These are phyloP conservation scores for Leptographium lundbergii DNA, from an alignment of 2,329 filamentous ascomycete species.

Conservation along the genomic window DNA sequence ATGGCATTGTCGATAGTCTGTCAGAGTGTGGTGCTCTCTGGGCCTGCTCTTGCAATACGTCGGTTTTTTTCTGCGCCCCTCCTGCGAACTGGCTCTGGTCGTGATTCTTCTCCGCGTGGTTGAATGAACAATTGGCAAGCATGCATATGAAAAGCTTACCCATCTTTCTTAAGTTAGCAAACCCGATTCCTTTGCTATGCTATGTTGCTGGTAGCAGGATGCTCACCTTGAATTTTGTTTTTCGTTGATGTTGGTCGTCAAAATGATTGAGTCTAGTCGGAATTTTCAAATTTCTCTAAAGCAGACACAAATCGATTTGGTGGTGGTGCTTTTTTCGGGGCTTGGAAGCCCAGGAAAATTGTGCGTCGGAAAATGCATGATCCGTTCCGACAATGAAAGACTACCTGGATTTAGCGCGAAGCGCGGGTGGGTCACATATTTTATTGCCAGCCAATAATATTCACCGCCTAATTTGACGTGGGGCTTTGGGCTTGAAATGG, in stretches of 20 bases:
- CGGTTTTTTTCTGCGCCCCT: neutral
- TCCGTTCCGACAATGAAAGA: slow-evolving; percentile 1
- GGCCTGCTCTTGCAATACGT: neutral
- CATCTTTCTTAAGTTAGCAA: slow-evolving; percentile 23
- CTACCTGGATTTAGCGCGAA: neutral
- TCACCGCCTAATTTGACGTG: neutral
- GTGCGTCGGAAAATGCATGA: slow-evolving; percentile 10
- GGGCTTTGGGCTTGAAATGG: neutral
- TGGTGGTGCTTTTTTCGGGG: slow-evolving; percentile 5
- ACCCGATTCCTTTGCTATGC: neutral
- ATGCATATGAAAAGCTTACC: slow-evolving; percentile 8
- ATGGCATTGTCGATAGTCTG: neutral
- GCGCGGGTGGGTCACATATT: neutral
- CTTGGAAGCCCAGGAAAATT: slow-evolving; percentile 6
- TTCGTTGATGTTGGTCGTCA: slow-evolving; percentile 11
- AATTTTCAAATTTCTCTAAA: slow-evolving; percentile 8
- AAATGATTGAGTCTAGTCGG: slow-evolving; percentile 10
- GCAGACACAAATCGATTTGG: slow-evolving; percentile 1
- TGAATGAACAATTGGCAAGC: neutral
- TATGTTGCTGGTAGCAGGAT: slow-evolving; percentile 9
- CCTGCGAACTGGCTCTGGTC: neutral
- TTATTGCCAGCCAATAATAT: neutral
- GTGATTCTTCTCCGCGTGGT: neutral
- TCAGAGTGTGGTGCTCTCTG: neutral
- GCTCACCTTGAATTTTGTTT: slow-evolving; percentile 14